Conservation (phyloP, 495 filamentous ascomycete genomes). For the Aspergillus wentii region DNA sequence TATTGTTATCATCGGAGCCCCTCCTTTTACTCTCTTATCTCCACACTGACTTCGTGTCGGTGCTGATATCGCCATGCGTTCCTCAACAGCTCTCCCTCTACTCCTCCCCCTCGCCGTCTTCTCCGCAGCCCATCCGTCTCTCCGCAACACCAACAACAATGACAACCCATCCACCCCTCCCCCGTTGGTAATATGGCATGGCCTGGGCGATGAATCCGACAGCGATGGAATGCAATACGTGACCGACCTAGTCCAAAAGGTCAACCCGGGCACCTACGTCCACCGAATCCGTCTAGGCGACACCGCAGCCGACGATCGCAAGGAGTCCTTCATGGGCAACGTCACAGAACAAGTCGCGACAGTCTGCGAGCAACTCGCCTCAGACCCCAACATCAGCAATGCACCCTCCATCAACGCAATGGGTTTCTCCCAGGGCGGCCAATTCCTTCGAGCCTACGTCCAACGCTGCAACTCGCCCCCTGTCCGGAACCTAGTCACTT, state of each 20-base stretch:
- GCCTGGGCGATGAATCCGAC: constrained; percentile 65
- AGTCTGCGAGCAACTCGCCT: constrained; percentile 75
- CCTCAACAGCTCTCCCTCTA: no score
- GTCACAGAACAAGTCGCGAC: constrained; percentile 70
- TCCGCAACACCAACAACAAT: background rate
- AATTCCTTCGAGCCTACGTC: constrained; percentile 90
- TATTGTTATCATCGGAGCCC: no score
- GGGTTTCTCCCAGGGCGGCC: constrained; percentile 93
- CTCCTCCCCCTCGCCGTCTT: background rate
- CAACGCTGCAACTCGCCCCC: constrained; percentile 84
- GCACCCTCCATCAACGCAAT: constrained; percentile 83
- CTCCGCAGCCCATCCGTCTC: constrained; percentile 12
- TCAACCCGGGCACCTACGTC: constrained; percentile 78
- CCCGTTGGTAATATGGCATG: constrained; percentile 93
- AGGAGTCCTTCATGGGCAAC: constrained; percentile 87
- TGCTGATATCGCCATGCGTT: no score
- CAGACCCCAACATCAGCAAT: constrained; percentile 72
- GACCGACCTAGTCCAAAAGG: constrained; percentile 59
- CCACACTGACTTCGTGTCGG: no score
- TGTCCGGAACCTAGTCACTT: constrained; percentile 80
- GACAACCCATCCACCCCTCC: constrained; percentile 45
- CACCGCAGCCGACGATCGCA: constrained; percentile 60
- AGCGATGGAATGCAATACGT: constrained; percentile 67
- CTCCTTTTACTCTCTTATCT: no score
- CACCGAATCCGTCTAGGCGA: constrained; percentile 76